Evolutionary conservation across 2,329 filamentous ascomycete species (phyloP), one percentile per base, ranked within the genome.

Genomic region (Alternaria burnsii): DNA sequence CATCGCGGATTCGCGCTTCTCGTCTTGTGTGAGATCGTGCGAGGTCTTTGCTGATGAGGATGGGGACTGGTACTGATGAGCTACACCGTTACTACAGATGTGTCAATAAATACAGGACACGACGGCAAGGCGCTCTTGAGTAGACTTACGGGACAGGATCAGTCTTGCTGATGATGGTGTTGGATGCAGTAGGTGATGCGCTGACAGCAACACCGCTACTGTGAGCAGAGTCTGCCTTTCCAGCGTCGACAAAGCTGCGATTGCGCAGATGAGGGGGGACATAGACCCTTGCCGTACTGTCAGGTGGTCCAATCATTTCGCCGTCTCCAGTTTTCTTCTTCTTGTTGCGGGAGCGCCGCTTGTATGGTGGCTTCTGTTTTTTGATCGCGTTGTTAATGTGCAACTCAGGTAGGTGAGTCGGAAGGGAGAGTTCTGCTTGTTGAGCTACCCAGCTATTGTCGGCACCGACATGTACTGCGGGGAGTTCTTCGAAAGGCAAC

Each of bases 211-310:
- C 34, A 12, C 47, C 34, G 20, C 50, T 38, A 10, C 36, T 58
- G 24, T 55, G 36, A 16, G 47, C 57, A 18, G 58, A 41, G 38
- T 66, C 48, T 42, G n/a, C n/a, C 40, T 58, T 63, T 8, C 44
- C 24, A 12, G 18, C 36, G 18, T 47, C 44, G 48, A 40, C 46
- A 30, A 52, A 28, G 44, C 22, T 32, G 34, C 36, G 54, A 52
- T 67, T 70, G 50, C 71, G 73, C 40, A 71, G 6, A 47, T 75
- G 73, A 10, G 71, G 71, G 14, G 73, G 71, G 18, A 74, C 24
- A n/a, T 62, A 73, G 2, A 50, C 62, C 28, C 58, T 53, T 7
- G 48, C 63, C 30, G 53, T 53, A 16, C 51, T 50, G 8, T 58
- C 28, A 9, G 50, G 52, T 10, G 38, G 28, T 4, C 10, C 12